A percentile compares a stretch with the other conserved stretches of the same genome.
Evolutionary conservation across 768 basidiomycete species (phyloP).

Genomic region (Tricholomella constricta): DNA sequence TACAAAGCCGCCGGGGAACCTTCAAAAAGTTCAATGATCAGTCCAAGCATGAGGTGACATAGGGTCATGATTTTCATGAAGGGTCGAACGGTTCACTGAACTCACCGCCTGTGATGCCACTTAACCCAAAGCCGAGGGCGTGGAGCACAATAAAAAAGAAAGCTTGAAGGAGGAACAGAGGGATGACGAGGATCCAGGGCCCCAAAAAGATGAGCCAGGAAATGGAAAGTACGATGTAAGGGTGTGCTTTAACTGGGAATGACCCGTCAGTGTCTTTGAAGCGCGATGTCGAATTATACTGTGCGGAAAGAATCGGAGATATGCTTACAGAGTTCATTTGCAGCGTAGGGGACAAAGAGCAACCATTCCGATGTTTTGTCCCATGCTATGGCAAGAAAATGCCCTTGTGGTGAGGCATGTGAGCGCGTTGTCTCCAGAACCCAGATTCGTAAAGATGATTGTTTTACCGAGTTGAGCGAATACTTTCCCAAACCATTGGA

Average conservation of each 20-base stretch:
- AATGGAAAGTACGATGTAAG: constrained; percentile 13
- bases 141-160: constrained; percentile 13
- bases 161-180: constrained; percentile 21
- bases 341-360: not conserved
- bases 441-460: too few species aligned
- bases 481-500: too few species aligned
- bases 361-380: not conserved
- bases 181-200: constrained; percentile 25
- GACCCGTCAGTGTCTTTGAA: not conserved
- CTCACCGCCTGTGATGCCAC: constrained; percentile 24
- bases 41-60: too few species aligned
- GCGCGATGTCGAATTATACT: not conserved
- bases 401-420: not conserved
- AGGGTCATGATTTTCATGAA: not conserved
- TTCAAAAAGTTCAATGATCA: not conserved
- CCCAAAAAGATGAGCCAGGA: constrained; percentile 22
- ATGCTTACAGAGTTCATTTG: constrained; percentile 9
- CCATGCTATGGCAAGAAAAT: not conserved
- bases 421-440: too few species aligned
- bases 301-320: not conserved
- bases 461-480: not conserved
- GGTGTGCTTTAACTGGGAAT: constrained; percentile 16
- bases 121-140: constrained; percentile 19
- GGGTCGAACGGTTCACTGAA: not conserved
- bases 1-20: constrained; percentile 27